Evolutionary conservation across 495 filamentous ascomycete genomes (phyloP).

Genomic region (Neurospora discreta): DNA sequence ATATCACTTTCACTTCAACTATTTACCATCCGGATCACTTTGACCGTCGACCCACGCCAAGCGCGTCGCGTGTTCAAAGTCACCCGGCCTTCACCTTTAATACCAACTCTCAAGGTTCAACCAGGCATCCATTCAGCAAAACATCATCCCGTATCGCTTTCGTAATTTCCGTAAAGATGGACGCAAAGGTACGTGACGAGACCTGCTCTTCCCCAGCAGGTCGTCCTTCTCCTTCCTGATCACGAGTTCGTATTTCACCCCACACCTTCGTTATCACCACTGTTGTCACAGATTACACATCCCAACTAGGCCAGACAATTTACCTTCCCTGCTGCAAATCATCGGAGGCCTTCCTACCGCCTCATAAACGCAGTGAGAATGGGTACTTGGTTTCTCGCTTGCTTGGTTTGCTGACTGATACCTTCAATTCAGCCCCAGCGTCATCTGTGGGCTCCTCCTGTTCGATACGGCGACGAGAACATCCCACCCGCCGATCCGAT

Average conservation of each 20-base stretch:
- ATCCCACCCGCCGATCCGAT: constrained; percentile 47
- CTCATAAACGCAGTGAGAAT: background rate
- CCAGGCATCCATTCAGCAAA: background rate
- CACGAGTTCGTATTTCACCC: constrained; percentile 1
- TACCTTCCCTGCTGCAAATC: background rate
- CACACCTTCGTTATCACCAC: background rate
- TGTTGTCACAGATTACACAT: background rate
- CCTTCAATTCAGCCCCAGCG: constrained; percentile 55
- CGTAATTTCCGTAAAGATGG: constrained; percentile 17
- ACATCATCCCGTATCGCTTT: background rate
- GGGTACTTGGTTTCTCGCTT: background rate
- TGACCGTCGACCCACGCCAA: background rate
- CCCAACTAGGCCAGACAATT: background rate
- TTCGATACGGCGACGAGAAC: constrained; percentile 57
- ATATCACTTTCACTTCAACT: background rate
- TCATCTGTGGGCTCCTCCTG: constrained; percentile 45
- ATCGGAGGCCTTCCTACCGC: background rate
- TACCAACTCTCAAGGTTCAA: background rate
- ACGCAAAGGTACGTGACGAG: constrained; percentile 25
- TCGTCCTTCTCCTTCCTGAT: constrained; percentile 6
- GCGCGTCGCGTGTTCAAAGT: background rate
- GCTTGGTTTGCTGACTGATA: background rate
- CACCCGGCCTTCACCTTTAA: background rate
- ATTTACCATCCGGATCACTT: background rate
- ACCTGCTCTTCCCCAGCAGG: constrained; percentile 4